Base-by-base conservation (phyloP, 1,139 yeast genomes). In the Geotrichum restrictum region DNA sequence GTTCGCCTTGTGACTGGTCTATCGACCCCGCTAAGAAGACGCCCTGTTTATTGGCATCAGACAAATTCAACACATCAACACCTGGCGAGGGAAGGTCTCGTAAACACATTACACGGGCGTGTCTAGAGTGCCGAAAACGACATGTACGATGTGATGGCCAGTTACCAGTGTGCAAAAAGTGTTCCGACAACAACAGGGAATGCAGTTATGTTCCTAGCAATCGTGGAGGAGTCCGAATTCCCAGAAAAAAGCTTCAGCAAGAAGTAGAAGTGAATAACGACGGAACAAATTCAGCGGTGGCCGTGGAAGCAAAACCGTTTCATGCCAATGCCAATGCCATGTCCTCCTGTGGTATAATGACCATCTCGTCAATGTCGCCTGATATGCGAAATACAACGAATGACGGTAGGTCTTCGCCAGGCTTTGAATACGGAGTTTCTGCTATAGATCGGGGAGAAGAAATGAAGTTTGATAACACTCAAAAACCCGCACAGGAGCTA, bases 191-290 rank as follows among this genome's bases (percentile, higher is more conserved):
- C 11, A 40, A 42, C 22, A 34, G 57, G 1, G 52, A 44, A 22
- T 55, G 57, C 39, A 47, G 37, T 37, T 55, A 55, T 34, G 55
- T 52, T 10, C 54, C 54, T 3, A 49, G 54, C 29, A 51, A 55
- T 41, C 53, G 57, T 2, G 57, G 57, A 7, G 57, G 57, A n/a
- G 36, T 52, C 21, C 45, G 57, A 32, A 44, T 55, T n/a, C 57
- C 57, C 8, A 36, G 52, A 24, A 51, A 49, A 22, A 51, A 54
- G 32, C 36, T 11, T 10, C 37, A 49, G 16, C 40, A 32, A 22
- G 32, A 36, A 16, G 32, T 19, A 3, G 36, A 24, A 14, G 3
- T 14, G 27, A 29, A 29, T 2, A 24, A 24, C 46, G 32, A 32
- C 13, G 14, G 37, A n/a, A 34, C 49, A 6, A 13, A 4, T n/a